Base-by-base conservation (phyloP, 345 rosid genomes). In the Draba incana region DNA sequence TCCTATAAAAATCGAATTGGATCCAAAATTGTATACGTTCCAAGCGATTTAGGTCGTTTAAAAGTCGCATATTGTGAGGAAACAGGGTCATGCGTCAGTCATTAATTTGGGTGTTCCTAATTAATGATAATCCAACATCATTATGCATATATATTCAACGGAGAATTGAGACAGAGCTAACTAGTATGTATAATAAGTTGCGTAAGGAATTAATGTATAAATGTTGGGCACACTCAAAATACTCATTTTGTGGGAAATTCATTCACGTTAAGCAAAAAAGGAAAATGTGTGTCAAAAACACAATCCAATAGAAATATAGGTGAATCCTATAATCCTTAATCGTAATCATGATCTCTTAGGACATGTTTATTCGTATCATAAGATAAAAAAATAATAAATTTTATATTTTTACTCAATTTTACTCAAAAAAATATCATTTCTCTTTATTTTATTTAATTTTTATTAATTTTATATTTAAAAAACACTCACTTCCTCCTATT, bases 121-220 rank as follows among this genome's bases (percentile, higher is more conserved):
- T 9, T 15, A 68, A 45, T 37, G 49, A 57, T 30, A 70, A 35
- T 42, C 61, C 46, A 44, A 44, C 54, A 51, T 33, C 54, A 51
- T 23, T 52, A 53, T 23, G 52, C 43, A 27, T 69, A 57, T 13
- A 9, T 3, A 52, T 61, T 10, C 41, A 44, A 44, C 39, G 41
- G 8, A 53, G 25, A 52, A 24, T 24, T 5, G 49, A 71, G 14
- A 15, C 57, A 63, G 49, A 62, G 43, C 64, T 13, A 71, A 45
- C 25, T 63, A 46, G 25, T 35, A 30, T 35, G n/a, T 25, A 37
- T 10, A 25, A 44, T 15, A 28, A 28, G 31, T 44, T 71, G 49
- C 75, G 69, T 71, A 63, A 12, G 23, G 57, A 15, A 45, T 53
- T 7, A 70, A 14, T 5, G 5, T 4, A 4, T 5, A 31, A 1